These are phyloP conservation scores for Pulveroboletus ravenelii DNA, from an alignment of 768 basidiomycete genomes.

Conservation along the genomic window DNA sequence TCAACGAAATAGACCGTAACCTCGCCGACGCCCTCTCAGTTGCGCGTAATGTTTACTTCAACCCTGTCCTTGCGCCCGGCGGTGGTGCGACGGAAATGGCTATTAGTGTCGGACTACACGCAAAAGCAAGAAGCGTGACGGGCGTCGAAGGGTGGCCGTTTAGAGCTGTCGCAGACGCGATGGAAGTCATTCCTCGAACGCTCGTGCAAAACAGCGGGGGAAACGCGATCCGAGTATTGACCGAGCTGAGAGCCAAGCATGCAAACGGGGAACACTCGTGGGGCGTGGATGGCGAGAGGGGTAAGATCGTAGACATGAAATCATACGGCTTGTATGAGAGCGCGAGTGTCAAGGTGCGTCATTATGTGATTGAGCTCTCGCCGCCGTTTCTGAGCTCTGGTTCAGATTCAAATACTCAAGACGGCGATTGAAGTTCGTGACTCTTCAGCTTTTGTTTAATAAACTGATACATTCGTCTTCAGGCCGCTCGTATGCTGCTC, in stretches of 20 bases:
- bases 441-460: not conserved
- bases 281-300: constrained; percentile 95
- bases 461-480: not conserved
- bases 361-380: not conserved
- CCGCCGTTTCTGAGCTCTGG: not conserved
- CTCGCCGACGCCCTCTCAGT: constrained; percentile 97
- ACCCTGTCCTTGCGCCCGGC: constrained; percentile 89
- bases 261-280: constrained; percentile 86
- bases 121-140: constrained; percentile 70
- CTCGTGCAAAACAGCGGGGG: constrained; percentile 94
- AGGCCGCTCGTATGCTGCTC: constrained; percentile 87
- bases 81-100: constrained; percentile 99
- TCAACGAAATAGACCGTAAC: constrained; percentile 98
- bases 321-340: constrained; percentile 90
- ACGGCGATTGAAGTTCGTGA: constrained; percentile 82
- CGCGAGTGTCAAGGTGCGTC: constrained; percentile 82
- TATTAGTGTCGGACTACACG: constrained; percentile 80
- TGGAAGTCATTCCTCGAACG: constrained; percentile 96
- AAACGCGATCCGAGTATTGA: constrained; percentile 89
- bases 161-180: constrained; percentile 88
- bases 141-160: constrained; percentile 92
- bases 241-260: constrained; percentile 94
- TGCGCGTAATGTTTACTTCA: constrained; percentile 94
- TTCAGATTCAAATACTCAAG: constrained; percentile 88
- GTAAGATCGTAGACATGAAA: constrained; percentile 96